Evolutionary conservation across 805 yeast genomes (phyloP), one percentile per base, ranked within the genome.

Genomic region (Saccharomycopsis sp.): DNA sequence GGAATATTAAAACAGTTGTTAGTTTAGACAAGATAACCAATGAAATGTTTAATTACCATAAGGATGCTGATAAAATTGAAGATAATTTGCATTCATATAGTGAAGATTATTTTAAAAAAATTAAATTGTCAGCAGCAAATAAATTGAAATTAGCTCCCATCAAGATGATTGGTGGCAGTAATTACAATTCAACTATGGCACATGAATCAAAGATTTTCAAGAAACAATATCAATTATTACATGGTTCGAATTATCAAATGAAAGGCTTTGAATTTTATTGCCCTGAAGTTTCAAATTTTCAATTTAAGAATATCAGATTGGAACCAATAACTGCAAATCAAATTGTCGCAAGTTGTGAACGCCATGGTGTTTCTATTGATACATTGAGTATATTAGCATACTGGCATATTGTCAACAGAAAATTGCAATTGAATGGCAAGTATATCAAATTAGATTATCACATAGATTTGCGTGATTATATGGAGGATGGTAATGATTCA

Each of bases 401-500:
- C 41, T 38, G 41, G 41, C 19, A 20, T 7, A 29, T 29, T 6
- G 32, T 38, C 4, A 14, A n/a, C 19, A 4, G n/a, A 16, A 21
- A 19, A 27, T 29, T 19, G 13, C 13, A 19, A 6, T 13, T 19
- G 29, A 24, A 14, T 14, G 17, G 14, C 6, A 24, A 38, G 16
- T 38, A 20, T 38, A 27, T 27, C 11, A n/a, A 24, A 16, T 11
- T 38, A 7, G 41, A 38, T 11, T 23, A 38, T 19, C 9, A 19
- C 17, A 27, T 38, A 7, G 41, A 38, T 17, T 38, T 38, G 19
- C 41, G 41, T 7, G n/a, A 19, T 29, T 38, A 22, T 16, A 19
- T 38, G 20, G 19, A 31, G 6, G 17, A 7, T 20, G 35, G 17
- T 14, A 20, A 14, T 20, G 35, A 31, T 14, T n/a, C n/a, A n/a